Evolutionary conservation across 306 rosid species (phyloP), one percentile per base, ranked within the genome.

Genomic region (Rubus idaeus): DNA sequence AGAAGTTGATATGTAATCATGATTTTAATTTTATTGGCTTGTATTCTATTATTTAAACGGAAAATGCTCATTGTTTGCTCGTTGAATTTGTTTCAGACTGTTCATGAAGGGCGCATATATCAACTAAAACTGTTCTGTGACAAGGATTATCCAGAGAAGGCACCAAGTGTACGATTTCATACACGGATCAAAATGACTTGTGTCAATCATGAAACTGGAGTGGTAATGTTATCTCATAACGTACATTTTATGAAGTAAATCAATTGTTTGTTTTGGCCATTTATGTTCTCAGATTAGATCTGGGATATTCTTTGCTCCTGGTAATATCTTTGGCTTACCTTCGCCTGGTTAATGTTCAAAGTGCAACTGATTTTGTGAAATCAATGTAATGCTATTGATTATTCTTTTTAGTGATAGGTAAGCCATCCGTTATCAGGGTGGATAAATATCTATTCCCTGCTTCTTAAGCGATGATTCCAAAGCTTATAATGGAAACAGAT

Each of bases 81-180:
- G 40, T 16, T 61, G 23, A 7, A 69, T 78, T 45, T 74, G 41
- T 81, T 37, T 72, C 83, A 96, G 99, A 92, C 97, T 44, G 98
- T 96, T 83, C 99, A 96, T 84, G 99, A 96, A 84, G 99, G 99
- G 68, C 89, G 97, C 75, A 96, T 96, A 78, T 96, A 96, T 84
- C 99, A 96, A 79, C 83, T 96, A 90, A 96, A 96, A 91, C 89
- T 96, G 60, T 96, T 96, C 75, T 96, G 99, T 51, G 98, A 92
- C 79, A 96, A 96, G 85, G 99, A 96, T 88, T 96, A 96, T 86
- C 99, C 99, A 17, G 99, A 96, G 82, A 96, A 89, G 88, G 93
- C 99, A 70, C 99, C 99, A 37, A 92, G 87, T 77, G 98, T 92
- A 84, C 97, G 99, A 14, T 96, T 96, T 83, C 99, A 96, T 86